Base-by-base conservation (phyloP, 2,329 filamentous ascomycete species). In the Ceratocystis cubensis region DNA sequence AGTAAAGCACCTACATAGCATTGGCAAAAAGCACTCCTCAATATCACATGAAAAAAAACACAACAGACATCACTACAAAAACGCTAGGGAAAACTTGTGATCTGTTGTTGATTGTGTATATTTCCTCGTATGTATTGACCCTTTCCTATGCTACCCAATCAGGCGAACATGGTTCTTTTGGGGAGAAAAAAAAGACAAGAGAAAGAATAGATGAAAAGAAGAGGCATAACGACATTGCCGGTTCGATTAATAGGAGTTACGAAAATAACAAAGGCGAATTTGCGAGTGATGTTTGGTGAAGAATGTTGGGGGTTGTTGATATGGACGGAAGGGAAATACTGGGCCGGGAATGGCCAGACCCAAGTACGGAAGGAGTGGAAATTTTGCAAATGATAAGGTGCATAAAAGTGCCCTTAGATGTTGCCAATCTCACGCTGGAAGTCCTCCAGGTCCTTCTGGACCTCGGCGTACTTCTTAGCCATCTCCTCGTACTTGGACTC, bases 401-500 rank as follows among this genome's bases (percentile, higher is more conserved):
- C 63, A 48, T 41, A 13, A 41, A 69, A 66, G 70, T 73, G 70
- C 73, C 37, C 37, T 85, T 86, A 97, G 78, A 97, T 92, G 80
- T 91, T 94, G 82, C 88, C 88, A 79, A 97, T 92, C 80, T 96
- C 92, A 73, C 81, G 79, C 80, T 94, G 89, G 78, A 97, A 89
- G 71, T 93, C 88, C 74, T 95, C 87, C 75, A 96, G 81, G 77
- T 96, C 91, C 83, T 93, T 93, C 83, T 96, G 87, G 72, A 91
- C 83, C 67, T 82, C 77, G 71, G 80, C 79, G 82, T 95, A 88
- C 81, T 96, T 96, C 85, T 92, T 88, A 73, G 87, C 78, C 88
- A 96, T 95, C 78, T 97, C 93, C 80, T 97, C 94, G 81, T 95
- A 97, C 83, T 99, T 97, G 78, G 83, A 76, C 82, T 97, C 94